These are phyloP conservation scores for Sphaerosporella brunnea DNA, from an alignment of 495 filamentous ascomycete genomes.

Conservation along the genomic window DNA sequence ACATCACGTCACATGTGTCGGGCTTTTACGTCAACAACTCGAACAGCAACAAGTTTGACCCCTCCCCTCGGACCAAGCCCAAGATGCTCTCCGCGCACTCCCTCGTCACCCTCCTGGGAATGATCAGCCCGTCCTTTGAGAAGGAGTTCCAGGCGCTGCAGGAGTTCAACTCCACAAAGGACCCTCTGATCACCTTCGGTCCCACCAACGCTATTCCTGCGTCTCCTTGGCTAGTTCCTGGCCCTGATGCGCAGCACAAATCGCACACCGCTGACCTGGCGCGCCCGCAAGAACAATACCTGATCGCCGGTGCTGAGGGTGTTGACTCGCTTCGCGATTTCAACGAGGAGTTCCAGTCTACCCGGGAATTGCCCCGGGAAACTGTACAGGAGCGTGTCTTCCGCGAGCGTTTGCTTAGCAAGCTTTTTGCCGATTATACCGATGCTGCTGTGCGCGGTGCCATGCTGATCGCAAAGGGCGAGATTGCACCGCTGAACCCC, in stretches of 20 bases:
- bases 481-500: constrained; percentile 91
- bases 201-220: constrained; percentile 84
- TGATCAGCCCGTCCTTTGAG: constrained; percentile 68
- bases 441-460: constrained; percentile 87
- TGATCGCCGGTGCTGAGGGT: constrained; percentile 77
- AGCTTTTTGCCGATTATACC: constrained; percentile 93
- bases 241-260: constrained; percentile 40
- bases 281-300: constrained; percentile 79
- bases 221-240: constrained; percentile 77
- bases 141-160: constrained; percentile 55
- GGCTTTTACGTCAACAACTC: constrained; percentile 96
- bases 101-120: constrained; percentile 56
- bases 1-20: constrained; percentile 80
- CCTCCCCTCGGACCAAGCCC: constrained; percentile 49
- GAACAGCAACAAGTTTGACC: constrained; percentile 81
- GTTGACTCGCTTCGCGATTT: constrained; percentile 89
- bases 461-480: constrained; percentile 80
- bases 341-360: constrained; percentile 98
- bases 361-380: constrained; percentile 79
- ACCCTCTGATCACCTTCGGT: constrained; percentile 82
- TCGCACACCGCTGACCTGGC: constrained; percentile 68
- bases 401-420: constrained; percentile 79
- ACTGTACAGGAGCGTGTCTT: constrained; percentile 92
- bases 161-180: constrained; percentile 61
- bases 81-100: constrained; percentile 67